Percentiles rank a stretch among this genome's conserved stretches.
phyloP scores from a whole-genome alignment of 805 yeast genomes.

The Nakazawaea populi region DNA sequence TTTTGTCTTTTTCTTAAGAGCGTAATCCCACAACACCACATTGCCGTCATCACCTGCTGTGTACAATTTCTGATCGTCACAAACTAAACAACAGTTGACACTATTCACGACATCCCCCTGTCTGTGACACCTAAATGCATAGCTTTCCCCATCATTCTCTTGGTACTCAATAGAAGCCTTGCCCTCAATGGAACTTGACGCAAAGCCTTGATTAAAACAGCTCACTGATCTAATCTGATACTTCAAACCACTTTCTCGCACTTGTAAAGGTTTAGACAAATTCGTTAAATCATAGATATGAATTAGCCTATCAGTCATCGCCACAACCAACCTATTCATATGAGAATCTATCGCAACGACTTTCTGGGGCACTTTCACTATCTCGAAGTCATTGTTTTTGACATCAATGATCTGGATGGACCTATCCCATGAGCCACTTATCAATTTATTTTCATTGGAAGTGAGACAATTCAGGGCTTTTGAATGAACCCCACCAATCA shows the following conservation, averaged over 20 bases:
- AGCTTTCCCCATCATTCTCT: slow-evolving; percentile 44
- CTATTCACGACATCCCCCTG: slow-evolving; percentile 4
- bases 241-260: slow-evolving; percentile 59
- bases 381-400: slow-evolving; percentile 17
- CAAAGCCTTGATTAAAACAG: slow-evolving; percentile 53
- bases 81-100: slow-evolving; percentile 6
- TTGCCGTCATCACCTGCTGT: slow-evolving; percentile 7
- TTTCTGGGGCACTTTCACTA: slow-evolving; percentile 34
- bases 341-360: slow-evolving; percentile 58
- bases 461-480: slow-evolving; percentile 34
- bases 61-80: background rate
- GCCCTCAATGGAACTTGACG: slow-evolving; percentile 74
- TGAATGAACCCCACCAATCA: slow-evolving; percentile 26
- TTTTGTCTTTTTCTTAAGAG: background rate
- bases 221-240: slow-evolving; percentile 56
- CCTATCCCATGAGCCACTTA: slow-evolving; percentile 63
- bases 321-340: slow-evolving; percentile 38
- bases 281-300: slow-evolving; percentile 54
- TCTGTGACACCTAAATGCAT: slow-evolving; percentile 82
- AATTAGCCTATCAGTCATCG: slow-evolving; percentile 45
- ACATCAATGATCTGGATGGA: slow-evolving; percentile 42
- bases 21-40: slow-evolving; percentile 1
- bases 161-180: slow-evolving; percentile 70
- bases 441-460: slow-evolving; percentile 26
- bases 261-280: slow-evolving; percentile 36